phyloP scores from a whole-genome alignment of 108 stramenopile species.

The Discostella stelligeroides region DNA sequence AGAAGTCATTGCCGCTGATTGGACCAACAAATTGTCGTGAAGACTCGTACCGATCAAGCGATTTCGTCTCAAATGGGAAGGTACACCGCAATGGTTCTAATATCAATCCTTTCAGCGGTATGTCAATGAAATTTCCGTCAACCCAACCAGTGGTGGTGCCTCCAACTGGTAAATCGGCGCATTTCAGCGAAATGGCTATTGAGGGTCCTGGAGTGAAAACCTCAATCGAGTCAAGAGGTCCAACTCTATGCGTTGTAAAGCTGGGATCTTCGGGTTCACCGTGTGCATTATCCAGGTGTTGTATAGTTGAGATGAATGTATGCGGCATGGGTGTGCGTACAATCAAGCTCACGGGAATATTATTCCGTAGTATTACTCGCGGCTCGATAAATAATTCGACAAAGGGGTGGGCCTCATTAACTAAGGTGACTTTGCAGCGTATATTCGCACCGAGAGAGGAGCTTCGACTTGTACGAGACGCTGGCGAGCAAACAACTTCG shows the following conservation, averaged over 20 bases:
- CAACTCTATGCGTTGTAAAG: constrained; percentile 44
- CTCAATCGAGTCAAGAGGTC: constrained; percentile 62
- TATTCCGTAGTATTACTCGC: constrained; percentile 67
- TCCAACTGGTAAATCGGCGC: constrained; percentile 66
- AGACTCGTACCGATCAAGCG: constrained; percentile 30
- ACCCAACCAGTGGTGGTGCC: constrained; percentile 80
- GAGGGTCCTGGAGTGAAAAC: constrained; percentile 84
- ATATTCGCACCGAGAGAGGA: constrained; percentile 49
- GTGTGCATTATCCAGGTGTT: constrained; percentile 7
- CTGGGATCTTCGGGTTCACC: constrained; percentile 16
- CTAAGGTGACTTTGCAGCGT: constrained; percentile 47
- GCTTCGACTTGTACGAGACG: constrained; percentile 1
- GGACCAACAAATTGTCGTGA: constrained; percentile 6
- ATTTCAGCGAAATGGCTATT: constrained; percentile 67
- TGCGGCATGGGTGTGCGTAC: constrained; percentile 85
- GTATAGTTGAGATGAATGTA: constrained; percentile 50
- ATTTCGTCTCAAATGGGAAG: constrained; percentile 60
- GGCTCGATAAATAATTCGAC: constrained; percentile 70
- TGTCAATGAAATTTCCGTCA: constrained; percentile 73
- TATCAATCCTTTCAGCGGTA: constrained; percentile 62
- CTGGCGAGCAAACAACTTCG: constrained; percentile 45
- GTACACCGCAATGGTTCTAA: constrained; percentile 65
- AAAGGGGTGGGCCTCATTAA: constrained; percentile 55
- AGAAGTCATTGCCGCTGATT: constrained; percentile 60
- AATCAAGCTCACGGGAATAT: constrained; percentile 60